Base-by-base conservation (phyloP, 2,329 filamentous ascomycete genomes). In the Fusarium palustre region DNA sequence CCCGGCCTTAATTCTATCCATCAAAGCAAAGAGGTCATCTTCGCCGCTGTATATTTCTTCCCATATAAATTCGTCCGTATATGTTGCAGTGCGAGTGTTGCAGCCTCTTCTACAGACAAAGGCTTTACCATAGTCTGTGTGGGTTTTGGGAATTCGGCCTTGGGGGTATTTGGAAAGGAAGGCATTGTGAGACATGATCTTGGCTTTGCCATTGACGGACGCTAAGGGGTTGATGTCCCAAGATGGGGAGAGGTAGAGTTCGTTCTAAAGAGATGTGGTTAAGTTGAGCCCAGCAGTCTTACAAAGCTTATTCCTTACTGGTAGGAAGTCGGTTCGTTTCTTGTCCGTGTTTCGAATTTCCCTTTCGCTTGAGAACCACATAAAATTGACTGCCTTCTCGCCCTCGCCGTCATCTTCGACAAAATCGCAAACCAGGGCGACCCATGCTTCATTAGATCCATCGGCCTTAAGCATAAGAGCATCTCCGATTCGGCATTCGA, bases 301-400 rank as follows among this genome's bases (percentile, higher is more conserved):
- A 31, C 48, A 41, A 28, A 22, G 18, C 7, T 33, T 12, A 10
- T 9, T 73, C 81, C 60, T 49, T 82, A 92, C 89, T 76, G 88
- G 88, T 54, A 97, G 79, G 62, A 88, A 93, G 79, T 99, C 96
- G 15, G 83, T 86, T 75, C 93, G 86, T 81, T 96, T 97, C 81
- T 92, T 95, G 60, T 89, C 87, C 76, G 90, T 91, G 74, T 92
- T 96, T 30, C 91, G 88, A 64, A 97, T 93, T 80, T 98, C 95
- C 75, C 91, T 92, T 74, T 97, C 92, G 0, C 92, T 93, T 1
- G 92, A 94, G 77, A 99, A 97, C 96, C 96, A 99, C 86, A 97
- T 91, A 76, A 99, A 96, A 67, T 91, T 92, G 57, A 92, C 95
- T 28, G 90, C 89, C 83, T 93, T 97, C 43, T 91, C 79, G 25